Base-by-base conservation (phyloP, 2,329 filamentous ascomycete species). In the Penicillium sp. region DNA sequence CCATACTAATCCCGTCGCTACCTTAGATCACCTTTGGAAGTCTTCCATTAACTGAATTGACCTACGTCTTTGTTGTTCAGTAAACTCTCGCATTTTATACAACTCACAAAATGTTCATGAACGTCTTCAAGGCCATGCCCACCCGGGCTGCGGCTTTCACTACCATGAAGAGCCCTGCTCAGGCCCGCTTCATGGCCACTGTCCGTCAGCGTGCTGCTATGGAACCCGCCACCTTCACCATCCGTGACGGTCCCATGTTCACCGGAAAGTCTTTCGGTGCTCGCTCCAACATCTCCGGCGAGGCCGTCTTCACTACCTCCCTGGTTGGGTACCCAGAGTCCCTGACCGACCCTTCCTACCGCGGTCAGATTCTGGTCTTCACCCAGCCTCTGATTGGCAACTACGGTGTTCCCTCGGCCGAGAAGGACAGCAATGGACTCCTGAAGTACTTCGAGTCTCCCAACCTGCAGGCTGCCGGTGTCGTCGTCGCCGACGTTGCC, bases 381-480 rank as follows among this genome's bases (percentile, higher is more conserved):
- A 99, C 94, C 64, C 92, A 97, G 75, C 94, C 94, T 33, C 81
- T 99, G 66, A 97, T 99, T 70, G 94, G 94, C 72, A 99, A 99
- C 84, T 99, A 99, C 74, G 94, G 94, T 67, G 93, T 99, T 18
- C 94, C 94, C 15, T 95, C 92, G 29, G 86, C 82, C 61, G 84
- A 87, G 69, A 88, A 91, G 62, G 94, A 99, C 75, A 81, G 92
- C 75, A 90, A 86, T 76, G 94, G 94, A 67, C 85, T 99, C 56
- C 83, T 97, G 73, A 94, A 94, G 80, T 96, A 97, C 82, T 99
- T 99, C 70, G 94, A 99, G 79, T 97, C 92, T 26, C 94, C 94
- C 51, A 91, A 97, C 78, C 92, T 99, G 64, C 94, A 99, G 81
- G 95, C 93, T 57, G 90, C 90, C 59, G 94, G 92, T 76, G 89